A percentile compares a stretch with the other conserved stretches of the same genome.
These are phyloP conservation scores for Xerophyta viscosa DNA, from an alignment of 106 monocot genomes.

Conservation along the genomic window DNA sequence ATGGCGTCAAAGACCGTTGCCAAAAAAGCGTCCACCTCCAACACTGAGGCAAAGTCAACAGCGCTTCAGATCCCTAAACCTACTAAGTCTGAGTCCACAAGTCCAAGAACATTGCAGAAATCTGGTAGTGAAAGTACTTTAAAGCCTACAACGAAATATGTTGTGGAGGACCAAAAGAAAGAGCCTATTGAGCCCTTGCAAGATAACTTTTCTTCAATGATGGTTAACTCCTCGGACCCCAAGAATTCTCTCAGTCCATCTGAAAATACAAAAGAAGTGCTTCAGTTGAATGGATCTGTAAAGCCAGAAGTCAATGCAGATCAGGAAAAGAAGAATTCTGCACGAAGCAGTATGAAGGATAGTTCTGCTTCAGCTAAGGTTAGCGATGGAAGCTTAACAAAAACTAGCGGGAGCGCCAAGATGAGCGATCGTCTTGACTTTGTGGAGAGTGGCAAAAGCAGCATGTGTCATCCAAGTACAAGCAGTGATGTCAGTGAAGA, in stretches of 20 bases:
- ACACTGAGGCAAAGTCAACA: neutral
- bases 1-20: constrained; percentile 10
- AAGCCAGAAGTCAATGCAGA: constrained; percentile 1
- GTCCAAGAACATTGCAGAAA: neutral
- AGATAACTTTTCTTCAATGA: neutral
- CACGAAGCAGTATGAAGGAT: constrained; percentile 1
- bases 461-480: constrained; percentile 15
- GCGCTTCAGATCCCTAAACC: constrained; percentile 7
- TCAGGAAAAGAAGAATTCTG: constrained; percentile 10
- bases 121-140: neutral
- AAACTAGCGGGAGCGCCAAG: constrained; percentile 10
- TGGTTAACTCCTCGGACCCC: neutral
- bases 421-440: constrained; percentile 11
- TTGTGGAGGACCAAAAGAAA: constrained; percentile 3
- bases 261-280: neutral
- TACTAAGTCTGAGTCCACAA: constrained; percentile 3
- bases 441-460: constrained; percentile 13
- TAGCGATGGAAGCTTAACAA: constrained; percentile 9
- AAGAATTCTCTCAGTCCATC: neutral
- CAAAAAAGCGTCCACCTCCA: neutral
- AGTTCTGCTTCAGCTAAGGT: constrained; percentile 8
- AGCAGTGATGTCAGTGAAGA: constrained; percentile 19
- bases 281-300: neutral
- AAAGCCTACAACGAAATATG: neutral
- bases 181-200: neutral